phyloP scores from a whole-genome alignment of 495 filamentous ascomycete species.

The Lophiotrema nucula region DNA sequence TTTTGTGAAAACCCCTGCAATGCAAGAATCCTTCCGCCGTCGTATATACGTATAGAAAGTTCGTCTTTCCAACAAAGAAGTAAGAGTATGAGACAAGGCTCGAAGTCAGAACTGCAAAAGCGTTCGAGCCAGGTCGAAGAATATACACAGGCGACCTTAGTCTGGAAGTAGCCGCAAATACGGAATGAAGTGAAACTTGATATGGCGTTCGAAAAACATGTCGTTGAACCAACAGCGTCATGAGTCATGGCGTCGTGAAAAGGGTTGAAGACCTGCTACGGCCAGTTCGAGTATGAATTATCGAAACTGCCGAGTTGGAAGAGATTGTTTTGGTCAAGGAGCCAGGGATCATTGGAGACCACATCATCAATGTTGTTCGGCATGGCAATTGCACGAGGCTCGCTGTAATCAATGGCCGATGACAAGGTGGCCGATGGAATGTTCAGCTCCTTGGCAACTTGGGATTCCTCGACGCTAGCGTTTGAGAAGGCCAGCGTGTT shows the following conservation, averaged over 20 bases:
- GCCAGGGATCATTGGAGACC: conserved; percentile 23
- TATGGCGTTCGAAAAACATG: neutral
- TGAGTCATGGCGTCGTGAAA: conserved; percentile 34
- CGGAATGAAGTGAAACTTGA: conserved; percentile 1
- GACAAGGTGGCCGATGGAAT: neutral
- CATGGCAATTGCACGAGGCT: conserved; percentile 20
- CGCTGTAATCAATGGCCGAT: conserved; percentile 12
- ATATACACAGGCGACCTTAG: conserved; percentile 32
- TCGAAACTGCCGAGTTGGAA: conserved; percentile 4
- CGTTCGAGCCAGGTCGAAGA: conserved; percentile 14
- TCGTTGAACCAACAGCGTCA: conserved; percentile 17
- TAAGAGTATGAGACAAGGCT: conserved; percentile 14
- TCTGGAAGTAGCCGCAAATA: neutral
- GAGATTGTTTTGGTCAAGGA: conserved; percentile 5
- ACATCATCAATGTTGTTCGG: conserved; percentile 26
- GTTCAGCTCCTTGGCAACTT: neutral
- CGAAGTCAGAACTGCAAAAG: neutral
- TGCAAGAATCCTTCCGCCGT: neutral
- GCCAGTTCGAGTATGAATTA: conserved; percentile 6
- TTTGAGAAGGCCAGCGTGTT: conserved; percentile 3
- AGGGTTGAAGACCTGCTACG: neutral
- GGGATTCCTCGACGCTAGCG: neutral
- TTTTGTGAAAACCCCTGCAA: conserved; percentile 14
- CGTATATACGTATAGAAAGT: conserved; percentile 5
- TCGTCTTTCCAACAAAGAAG: neutral